phyloP scores from a whole-genome alignment of 148 eudicot genomes.

The Spergularia marina region DNA sequence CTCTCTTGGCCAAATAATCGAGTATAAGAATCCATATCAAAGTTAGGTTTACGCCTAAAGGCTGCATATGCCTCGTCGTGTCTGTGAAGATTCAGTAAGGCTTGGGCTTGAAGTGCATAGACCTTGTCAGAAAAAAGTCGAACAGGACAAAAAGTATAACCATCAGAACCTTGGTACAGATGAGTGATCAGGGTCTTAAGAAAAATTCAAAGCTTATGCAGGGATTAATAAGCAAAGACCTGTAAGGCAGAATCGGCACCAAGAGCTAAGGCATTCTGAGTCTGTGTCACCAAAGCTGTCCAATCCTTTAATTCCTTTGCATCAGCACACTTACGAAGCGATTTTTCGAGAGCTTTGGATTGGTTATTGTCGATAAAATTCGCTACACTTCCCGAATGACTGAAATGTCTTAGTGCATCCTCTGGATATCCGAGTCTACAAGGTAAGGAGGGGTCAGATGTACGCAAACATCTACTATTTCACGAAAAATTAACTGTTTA shows the following conservation, averaged over 20 bases:
- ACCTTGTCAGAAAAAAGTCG: constrained; percentile 34
- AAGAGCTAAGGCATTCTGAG: constrained; percentile 34
- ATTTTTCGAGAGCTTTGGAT: constrained; percentile 43
- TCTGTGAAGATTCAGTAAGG: constrained; percentile 56
- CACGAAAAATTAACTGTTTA: too few relatives aligned
- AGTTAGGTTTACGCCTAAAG: constrained; percentile 35
- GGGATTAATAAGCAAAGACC: constrained; percentile 28
- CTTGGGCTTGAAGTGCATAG: constrained; percentile 62
- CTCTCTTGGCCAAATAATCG: constrained; percentile 45
- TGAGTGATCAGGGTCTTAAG: not conserved
- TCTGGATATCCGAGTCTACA: constrained; percentile 63
- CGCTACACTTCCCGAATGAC: constrained; percentile 43
- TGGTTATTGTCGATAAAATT: constrained; percentile 33
- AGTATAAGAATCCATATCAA: constrained; percentile 38
- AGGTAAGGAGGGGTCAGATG: not conserved
- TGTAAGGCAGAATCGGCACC: constrained; percentile 66
- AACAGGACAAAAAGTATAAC: not conserved
- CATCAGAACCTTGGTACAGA: constrained; percentile 3
- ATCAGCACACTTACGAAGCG: constrained; percentile 38
- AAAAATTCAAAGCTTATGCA: not conserved
- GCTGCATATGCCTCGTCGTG: constrained; percentile 58
- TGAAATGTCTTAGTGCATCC: constrained; percentile 52
- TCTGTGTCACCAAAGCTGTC: constrained; percentile 41
- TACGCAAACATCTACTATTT: too few relatives aligned
- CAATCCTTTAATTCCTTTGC: constrained; percentile 43